phyloP scores from a whole-genome alignment of 257 asterid genomes.

The Solanum boliviense region DNA sequence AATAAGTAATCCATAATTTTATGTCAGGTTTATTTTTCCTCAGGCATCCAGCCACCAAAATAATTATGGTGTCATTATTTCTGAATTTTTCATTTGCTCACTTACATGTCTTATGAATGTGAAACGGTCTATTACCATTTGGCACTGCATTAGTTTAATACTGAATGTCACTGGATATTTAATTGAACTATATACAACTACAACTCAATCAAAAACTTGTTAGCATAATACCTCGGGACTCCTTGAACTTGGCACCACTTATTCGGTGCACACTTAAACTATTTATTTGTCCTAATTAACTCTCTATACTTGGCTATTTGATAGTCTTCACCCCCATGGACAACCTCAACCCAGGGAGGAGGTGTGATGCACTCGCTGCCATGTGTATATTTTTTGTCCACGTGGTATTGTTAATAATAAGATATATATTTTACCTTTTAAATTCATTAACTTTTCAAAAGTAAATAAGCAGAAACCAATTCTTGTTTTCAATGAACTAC shows the following conservation, averaged over 20 bases:
- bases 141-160: background rate
- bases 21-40: background rate
- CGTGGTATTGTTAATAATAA: background rate
- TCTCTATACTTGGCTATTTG: background rate
- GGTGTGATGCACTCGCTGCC: background rate
- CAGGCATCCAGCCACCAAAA: background rate
- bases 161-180: background rate
- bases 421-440: background rate
- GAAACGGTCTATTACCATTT: background rate
- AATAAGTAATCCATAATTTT: background rate
- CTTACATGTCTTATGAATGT: background rate
- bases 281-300: background rate
- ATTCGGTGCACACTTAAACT: background rate
- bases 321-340: background rate
- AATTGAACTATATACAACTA: background rate
- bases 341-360: background rate
- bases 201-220: background rate
- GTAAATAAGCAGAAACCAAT: background rate
- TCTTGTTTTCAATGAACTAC: background rate
- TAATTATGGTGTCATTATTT: background rate
- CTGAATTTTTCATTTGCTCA: background rate
- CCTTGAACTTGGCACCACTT: background rate
- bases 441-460: background rate
- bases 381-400: background rate
- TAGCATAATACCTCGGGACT: background rate